These are phyloP conservation scores for Erodium texanum DNA, from an alignment of 441 rosid genomes.

Conservation along the genomic window DNA sequence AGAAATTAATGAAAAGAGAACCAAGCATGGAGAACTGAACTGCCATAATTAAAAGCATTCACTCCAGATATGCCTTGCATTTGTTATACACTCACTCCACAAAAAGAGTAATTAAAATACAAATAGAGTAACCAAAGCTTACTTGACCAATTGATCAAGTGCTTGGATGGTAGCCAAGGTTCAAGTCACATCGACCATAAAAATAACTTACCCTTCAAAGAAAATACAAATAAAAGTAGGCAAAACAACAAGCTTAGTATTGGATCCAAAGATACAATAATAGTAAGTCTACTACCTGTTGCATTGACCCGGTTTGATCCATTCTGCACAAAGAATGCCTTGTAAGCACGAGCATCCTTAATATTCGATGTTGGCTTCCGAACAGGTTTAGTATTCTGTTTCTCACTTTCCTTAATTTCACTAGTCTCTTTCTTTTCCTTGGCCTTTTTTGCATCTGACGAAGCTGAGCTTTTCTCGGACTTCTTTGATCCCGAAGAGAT, in stretches of 20 bases:
- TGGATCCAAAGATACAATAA: not conserved
- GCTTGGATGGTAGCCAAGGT: too few relatives aligned
- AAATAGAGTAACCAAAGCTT: not conserved
- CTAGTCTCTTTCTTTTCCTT: conserved; percentile 32
- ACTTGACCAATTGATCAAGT: too few relatives aligned
- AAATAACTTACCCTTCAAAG: too few relatives aligned
- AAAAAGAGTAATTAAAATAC: conserved; percentile 1
- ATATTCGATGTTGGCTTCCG: conserved; percentile 22
- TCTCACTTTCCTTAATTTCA: conserved; percentile 26
- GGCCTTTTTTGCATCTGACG: conserved; percentile 22
- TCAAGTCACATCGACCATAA: too few relatives aligned
- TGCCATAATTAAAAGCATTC: conserved; percentile 4
- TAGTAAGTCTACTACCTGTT: conserved; percentile 22
- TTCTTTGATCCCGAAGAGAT: conserved; percentile 35
- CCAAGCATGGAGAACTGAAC: not conserved
- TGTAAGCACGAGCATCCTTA: conserved; percentile 32
- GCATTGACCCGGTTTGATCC: conserved; percentile 23
- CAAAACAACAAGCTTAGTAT: not conserved
- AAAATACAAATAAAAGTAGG: not conserved
- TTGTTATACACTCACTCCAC: not conserved
- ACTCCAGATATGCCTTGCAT: not conserved
- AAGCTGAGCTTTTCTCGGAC: conserved; percentile 25
- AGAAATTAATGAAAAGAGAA: not conserved
- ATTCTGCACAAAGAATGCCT: conserved; percentile 29
- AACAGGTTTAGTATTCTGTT: conserved; percentile 8